Evolutionary conservation across 306 rosid species (phyloP), one percentile per base, ranked within the genome.

Genomic region (Begonia loranthoides): DNA sequence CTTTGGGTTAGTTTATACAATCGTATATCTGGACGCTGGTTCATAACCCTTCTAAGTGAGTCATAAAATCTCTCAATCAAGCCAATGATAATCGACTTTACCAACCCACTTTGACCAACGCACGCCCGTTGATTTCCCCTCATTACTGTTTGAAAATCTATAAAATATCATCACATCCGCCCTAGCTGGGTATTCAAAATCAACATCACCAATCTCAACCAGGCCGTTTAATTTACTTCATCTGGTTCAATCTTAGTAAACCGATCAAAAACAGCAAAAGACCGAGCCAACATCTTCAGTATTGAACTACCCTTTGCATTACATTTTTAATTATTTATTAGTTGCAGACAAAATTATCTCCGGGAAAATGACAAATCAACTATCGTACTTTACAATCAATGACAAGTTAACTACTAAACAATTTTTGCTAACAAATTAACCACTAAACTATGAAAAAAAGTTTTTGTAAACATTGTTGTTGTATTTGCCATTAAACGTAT

Each of bases 1-100:
- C 88, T 19, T 76, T 72, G 13, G 81, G 62, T 5, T 80, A 73
- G 75, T 19, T 79, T 57, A 47, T 73, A 79, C 4, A 55, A 41
- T 47, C 45, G 61, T 24, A 70, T 48, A 49, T 76, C 66, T 16
- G 15, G 54, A 0, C 62, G 67, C 11, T 79, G 77, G 0, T 63
- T 60, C 52, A 76, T 67, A 0, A 5, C 21, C 3, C 80, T 82
- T n/a, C 15, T 53, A 1, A 59, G 15, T 17, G 87, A 83, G 17
- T 79, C 83, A 9, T 79, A 79, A 46, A 79, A 79, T 45, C 83
- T 69, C 63, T 73, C 76, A 5, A 79, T 65, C 45, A 76, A 52
- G 3, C 71, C 77, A 9, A 79, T 72, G 22, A 75, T 56, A 13
- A 82, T 76, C 9, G 82, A 79, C 57, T 79, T 79, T 0, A 75